Evolutionary conservation across 768 basidiomycete species (phyloP).

Genomic region (Tephrocybe rancida): DNA sequence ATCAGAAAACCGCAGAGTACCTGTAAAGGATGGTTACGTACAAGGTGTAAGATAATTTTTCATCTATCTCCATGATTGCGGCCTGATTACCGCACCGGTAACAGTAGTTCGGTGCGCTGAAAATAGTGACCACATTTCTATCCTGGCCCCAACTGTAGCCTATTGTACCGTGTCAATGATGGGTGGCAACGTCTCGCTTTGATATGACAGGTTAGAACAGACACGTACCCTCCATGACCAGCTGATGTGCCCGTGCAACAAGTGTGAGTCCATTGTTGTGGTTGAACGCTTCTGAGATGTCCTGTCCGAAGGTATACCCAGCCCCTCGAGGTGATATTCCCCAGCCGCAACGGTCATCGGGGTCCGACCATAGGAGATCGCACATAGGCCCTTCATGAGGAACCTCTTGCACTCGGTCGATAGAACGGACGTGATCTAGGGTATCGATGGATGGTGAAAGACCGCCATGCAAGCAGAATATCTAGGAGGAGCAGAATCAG

Average conservation of each 20-base stretch:
- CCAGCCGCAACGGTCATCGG: constrained; percentile 99
- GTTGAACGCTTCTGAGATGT: constrained; percentile 98
- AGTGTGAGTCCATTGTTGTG: constrained; percentile 98
- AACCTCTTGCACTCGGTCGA: constrained; percentile 99
- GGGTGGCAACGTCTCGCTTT: background rate
- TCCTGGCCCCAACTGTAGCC: constrained; percentile 99
- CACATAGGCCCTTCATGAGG: constrained; percentile 99
- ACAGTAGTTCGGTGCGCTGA: constrained; percentile 99
- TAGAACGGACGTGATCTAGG: constrained; percentile 97
- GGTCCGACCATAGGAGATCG: constrained; percentile 98
- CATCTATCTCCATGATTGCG: constrained; percentile 99
- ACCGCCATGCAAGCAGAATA: constrained; percentile 98
- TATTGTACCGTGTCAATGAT: constrained; percentile 25
- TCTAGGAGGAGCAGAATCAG: constrained; percentile 49
- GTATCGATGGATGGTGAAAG: constrained; percentile 99
- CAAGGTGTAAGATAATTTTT: constrained; percentile 95
- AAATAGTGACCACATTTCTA: constrained; percentile 98
- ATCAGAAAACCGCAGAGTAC: background rate
- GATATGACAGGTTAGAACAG: background rate
- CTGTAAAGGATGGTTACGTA: constrained; percentile 39
- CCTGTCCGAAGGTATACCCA: constrained; percentile 98
- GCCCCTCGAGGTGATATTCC: constrained; percentile 98
- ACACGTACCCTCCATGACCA: constrained; percentile 92
- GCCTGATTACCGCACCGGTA: constrained; percentile 99
- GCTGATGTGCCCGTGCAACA: constrained; percentile 91